Conservation (phyloP, 352 stramenopile genomes). For the Phytophthora chlamydospora region DNA sequence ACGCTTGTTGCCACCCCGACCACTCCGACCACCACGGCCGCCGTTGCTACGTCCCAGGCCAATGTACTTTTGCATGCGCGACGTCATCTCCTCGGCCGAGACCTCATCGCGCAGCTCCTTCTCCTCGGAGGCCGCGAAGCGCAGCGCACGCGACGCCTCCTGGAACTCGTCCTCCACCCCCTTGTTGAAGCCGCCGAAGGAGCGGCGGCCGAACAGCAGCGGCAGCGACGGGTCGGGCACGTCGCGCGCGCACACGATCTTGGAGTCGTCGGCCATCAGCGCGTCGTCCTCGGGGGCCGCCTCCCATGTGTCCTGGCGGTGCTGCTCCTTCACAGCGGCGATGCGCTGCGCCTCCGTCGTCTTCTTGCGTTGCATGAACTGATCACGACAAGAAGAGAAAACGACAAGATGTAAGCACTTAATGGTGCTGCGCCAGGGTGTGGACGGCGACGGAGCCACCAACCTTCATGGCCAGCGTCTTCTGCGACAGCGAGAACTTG, state of each 20-base stretch:
- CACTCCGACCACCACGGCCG: conserved; percentile 27
- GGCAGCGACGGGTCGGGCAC: conserved; percentile 76
- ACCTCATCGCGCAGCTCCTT: conserved; percentile 80
- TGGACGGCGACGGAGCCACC: not conserved
- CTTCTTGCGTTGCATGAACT: conserved; percentile 91
- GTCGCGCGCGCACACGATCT: conserved; percentile 59
- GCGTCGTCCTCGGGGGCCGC: conserved; percentile 36
- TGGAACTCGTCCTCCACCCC: conserved; percentile 82
- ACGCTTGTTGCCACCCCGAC: conserved; percentile 51
- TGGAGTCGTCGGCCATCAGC: conserved; percentile 32
- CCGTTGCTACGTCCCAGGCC: conserved; percentile 56
- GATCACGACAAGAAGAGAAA: not conserved
- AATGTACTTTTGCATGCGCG: conserved; percentile 87
- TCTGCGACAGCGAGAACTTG: conserved; percentile 67
- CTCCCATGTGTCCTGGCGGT: conserved; percentile 71
- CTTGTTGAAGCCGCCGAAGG: conserved; percentile 86
- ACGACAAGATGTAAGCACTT: too few relatives aligned
- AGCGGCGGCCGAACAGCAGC: conserved; percentile 78
- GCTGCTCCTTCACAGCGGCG: conserved; percentile 54
- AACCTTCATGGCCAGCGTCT: conserved; percentile 88
- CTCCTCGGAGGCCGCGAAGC: conserved; percentile 68
- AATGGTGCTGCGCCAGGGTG: too few relatives aligned
- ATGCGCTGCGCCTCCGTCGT: conserved; percentile 59
- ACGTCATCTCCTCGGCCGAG: conserved; percentile 83
- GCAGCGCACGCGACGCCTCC: conserved; percentile 59